phyloP scores from a whole-genome alignment of 108 stramenopile genomes.

The Cyclotella kingstonii region DNA sequence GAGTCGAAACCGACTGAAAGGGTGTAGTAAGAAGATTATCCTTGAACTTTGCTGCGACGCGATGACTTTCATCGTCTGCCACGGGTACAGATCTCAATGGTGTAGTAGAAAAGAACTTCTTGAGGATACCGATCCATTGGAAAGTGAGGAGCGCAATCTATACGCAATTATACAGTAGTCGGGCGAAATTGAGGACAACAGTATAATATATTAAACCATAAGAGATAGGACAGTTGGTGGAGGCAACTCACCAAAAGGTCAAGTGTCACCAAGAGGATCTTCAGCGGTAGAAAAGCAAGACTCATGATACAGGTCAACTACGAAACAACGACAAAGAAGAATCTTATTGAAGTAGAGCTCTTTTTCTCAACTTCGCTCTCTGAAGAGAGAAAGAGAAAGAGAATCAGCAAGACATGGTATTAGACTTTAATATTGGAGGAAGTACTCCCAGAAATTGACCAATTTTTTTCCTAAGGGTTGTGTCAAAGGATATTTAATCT shows the following conservation, averaged over 20 bases:
- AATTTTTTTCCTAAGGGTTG: too few species aligned
- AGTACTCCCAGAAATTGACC: too few species aligned
- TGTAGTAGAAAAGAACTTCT: slow-evolving; percentile 49
- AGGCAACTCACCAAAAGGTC: slow-evolving; percentile 69
- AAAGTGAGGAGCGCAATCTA: slow-evolving; percentile 75
- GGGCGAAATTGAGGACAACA: neutral
- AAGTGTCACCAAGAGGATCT: slow-evolving; percentile 71
- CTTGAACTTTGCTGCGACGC: slow-evolving; percentile 55
- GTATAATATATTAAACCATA: neutral
- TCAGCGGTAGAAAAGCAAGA: slow-evolving; percentile 63
- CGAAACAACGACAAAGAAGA: neutral
- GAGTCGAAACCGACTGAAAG: slow-evolving; percentile 59
- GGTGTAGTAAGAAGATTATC: slow-evolving; percentile 49
- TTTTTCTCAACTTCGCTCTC: too few species aligned
- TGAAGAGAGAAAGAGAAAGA: too few species aligned
- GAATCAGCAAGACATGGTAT: too few species aligned
- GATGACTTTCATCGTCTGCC: slow-evolving; percentile 62
- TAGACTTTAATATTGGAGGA: too few species aligned
- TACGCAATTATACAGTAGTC: neutral
- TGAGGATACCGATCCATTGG: slow-evolving; percentile 72
- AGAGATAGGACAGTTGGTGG: neutral
- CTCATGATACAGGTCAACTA: slow-evolving; percentile 26
- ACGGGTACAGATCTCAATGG: slow-evolving; percentile 70
- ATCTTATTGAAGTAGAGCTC: too few species aligned
- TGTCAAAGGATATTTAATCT: too few species aligned